These are phyloP conservation scores for Pachysolen tannophilus DNA, from an alignment of 805 yeast species.

Conservation along the genomic window DNA sequence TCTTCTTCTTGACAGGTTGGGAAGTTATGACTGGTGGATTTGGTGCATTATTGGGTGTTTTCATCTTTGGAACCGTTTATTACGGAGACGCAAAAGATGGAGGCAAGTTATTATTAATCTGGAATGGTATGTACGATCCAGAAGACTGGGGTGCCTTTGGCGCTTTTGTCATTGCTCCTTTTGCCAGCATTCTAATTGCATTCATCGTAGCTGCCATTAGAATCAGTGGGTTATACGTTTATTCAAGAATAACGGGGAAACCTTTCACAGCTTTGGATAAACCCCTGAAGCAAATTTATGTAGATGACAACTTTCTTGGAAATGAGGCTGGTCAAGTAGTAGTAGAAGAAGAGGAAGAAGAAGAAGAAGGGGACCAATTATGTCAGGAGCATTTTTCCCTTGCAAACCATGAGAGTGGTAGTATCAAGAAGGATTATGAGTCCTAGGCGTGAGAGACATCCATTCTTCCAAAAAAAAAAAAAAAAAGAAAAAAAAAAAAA, in stretches of 20 bases:
- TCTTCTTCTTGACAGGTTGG: conserved; percentile 67
- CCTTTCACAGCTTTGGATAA: conserved; percentile 39
- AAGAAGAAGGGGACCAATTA: no score
- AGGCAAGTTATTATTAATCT: conserved; percentile 62
- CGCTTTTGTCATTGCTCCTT: conserved; percentile 86
- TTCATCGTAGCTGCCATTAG: conserved; percentile 43
- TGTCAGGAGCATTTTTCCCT: no score
- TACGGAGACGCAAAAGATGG: conserved; percentile 69
- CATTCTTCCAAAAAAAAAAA: no score
- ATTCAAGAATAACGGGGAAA: conserved; percentile 26
- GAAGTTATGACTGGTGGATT: conserved; percentile 81
- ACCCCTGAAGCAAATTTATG: no score
- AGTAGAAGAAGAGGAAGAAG: no score
- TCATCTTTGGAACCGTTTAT: conserved; percentile 78
- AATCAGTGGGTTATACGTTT: conserved; percentile 23
- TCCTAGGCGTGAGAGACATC: no score
- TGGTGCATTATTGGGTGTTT: conserved; percentile 74
- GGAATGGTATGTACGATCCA: conserved; percentile 70
- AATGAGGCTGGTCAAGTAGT: no score
- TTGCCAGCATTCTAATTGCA: conserved; percentile 63
- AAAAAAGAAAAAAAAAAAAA: no score
- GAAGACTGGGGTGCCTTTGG: conserved; percentile 94
- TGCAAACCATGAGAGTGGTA: no score
- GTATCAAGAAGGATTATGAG: no score
- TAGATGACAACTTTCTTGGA: no score